Evolutionary conservation across 495 filamentous ascomycete genomes (phyloP), one percentile per base, ranked within the genome.

Genomic region (Elasticomyces elasticus): DNA sequence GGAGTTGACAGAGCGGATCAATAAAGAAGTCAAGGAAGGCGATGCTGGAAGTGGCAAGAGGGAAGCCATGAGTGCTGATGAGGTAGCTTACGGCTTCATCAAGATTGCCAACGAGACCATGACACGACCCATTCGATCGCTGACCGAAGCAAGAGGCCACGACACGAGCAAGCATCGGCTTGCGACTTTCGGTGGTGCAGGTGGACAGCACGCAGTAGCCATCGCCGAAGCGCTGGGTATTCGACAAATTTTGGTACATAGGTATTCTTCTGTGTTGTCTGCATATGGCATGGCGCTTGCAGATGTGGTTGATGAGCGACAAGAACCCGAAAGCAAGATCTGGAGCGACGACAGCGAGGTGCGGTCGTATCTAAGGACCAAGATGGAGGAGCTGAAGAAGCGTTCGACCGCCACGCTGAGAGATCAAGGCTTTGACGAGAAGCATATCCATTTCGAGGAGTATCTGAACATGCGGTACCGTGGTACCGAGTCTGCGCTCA

Each of bases 231-330:
- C 83, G 19, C 73, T 98, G 19, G 90, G 91, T 0, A 87, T 98
- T 59, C 76, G 72, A 26, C 86, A 94, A 65, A 91, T 95, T 31
- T 71, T 98, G 3, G 76, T 98, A 13, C 92, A 96, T 64, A 76
- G 85, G 35, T 95, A 96, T 66, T 95, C 91, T 0, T 95, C 90
- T 0, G 89, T 98, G 1, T 76, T 98, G 0, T 95, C 89, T 0
- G 92, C 92, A 1, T 98, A 96, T 59, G 92, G 92, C 15, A 96
- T 98, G 91, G 89, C 89, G 2, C 68, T 98, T 22, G 92, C 92
- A 5, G 91, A 98, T 64, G 89, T 95, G 0, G 91, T 96, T 12
- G 86, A 95, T 46, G 92, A 98, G 68, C 75, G 81, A 30, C 90
- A 96, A 62, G 88, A 91, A 60, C 92, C 92, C 6, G 87, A 89